Conservation (phyloP, 805 yeast species). For the Lipomyces japonicus region DNA sequence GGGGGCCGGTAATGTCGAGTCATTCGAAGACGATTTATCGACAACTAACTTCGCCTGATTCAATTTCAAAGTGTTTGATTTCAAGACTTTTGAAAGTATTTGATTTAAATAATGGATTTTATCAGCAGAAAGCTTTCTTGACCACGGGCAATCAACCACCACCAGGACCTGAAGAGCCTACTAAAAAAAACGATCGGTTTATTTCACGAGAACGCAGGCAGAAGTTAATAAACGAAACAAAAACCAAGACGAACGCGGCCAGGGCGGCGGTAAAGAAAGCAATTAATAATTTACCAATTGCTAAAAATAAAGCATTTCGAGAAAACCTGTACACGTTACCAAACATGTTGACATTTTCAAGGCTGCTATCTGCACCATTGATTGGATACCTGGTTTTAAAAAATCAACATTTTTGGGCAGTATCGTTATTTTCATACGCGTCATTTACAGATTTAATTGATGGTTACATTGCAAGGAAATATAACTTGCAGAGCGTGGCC, state of each 20-base stretch:
- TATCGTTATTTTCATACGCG: slow-evolving; percentile 74
- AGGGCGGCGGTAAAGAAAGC: slow-evolving; percentile 19
- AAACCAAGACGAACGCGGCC: slow-evolving; percentile 4
- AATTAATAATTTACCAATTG: slow-evolving; percentile 12
- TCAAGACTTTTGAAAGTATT: too few species aligned
- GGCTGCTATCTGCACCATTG: slow-evolving; percentile 78
- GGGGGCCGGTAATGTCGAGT: too few species aligned
- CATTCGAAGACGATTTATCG: too few species aligned
- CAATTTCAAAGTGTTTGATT: too few species aligned
- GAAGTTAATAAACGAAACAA: slow-evolving; percentile 11
- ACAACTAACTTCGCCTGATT: too few species aligned
- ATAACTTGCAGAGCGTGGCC: slow-evolving; percentile 68
- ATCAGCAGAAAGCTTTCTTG: too few species aligned
- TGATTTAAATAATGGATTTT: too few species aligned
- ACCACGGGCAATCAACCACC: too few species aligned
- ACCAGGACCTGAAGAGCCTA: too few species aligned
- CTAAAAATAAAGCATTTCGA: slow-evolving; percentile 32
- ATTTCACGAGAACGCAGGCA: slow-evolving; percentile 7
- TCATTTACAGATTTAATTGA: slow-evolving; percentile 89
- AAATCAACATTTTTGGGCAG: slow-evolving; percentile 60
- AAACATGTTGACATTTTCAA: slow-evolving; percentile 72
- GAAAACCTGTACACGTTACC: slow-evolving; percentile 80
- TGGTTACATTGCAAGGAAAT: slow-evolving; percentile 84
- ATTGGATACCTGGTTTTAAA: slow-evolving; percentile 75
- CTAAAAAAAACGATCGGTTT: not conserved